phyloP scores from a whole-genome alignment of 345 rosid genomes.

The Salix caprea region DNA sequence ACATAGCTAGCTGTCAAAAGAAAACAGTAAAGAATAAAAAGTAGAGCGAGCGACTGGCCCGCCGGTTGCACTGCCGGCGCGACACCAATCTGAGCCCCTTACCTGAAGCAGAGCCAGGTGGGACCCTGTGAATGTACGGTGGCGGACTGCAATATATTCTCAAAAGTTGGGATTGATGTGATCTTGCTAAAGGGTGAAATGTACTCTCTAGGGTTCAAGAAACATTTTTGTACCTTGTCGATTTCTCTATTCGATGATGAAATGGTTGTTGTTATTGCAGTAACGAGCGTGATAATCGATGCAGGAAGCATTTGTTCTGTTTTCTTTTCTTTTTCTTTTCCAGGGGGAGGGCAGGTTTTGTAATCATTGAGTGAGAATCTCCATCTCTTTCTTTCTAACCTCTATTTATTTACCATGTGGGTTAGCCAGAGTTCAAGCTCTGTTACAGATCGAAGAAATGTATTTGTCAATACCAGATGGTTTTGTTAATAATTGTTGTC shows the following conservation, averaged over 20 bases:
- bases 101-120: not conserved
- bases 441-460: not conserved
- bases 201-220: not conserved
- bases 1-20: not conserved
- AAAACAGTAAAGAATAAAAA: not conserved
- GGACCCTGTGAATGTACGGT: not conserved
- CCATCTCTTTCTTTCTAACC: not conserved
- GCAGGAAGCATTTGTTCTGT: not conserved
- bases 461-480: not conserved
- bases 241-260: too few species aligned
- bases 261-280: too few species aligned
- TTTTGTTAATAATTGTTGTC: not conserved
- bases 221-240: too few species aligned
- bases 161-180: constrained; percentile 29
- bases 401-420: not conserved
- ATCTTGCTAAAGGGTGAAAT: not conserved
- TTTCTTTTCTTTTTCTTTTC: not conserved
- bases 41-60: constrained; percentile 4
- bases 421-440: constrained; percentile 2
- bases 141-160: not conserved
- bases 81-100: not conserved
- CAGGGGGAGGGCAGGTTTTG: not conserved
- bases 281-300: not conserved
- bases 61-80: constrained; percentile 25
- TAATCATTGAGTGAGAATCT: constrained; percentile 23